Base-by-base conservation (phyloP, 2,329 filamentous ascomycete species). In the Curvularia eragrostidis region DNA sequence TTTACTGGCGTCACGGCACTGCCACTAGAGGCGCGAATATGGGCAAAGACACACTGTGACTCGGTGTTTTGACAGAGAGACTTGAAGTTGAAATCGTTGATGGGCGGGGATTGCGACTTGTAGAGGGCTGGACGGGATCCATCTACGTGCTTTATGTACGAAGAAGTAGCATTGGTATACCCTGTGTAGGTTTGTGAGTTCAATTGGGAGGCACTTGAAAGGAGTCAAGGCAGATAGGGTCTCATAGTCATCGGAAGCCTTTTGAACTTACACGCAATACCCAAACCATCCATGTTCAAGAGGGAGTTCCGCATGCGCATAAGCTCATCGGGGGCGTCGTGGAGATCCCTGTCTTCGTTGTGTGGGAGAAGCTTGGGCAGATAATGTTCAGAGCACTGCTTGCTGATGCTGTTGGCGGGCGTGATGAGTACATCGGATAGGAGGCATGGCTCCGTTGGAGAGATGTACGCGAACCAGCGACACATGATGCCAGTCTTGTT, bases 381-480 rank as follows among this genome's bases (percentile, higher is more conserved):
- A 63, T 84, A 85, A 66, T 85, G 83, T 48, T 84, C 81, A 6
- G 66, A 74, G 51, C 69, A 73, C 66, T 77, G 75, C 49, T 75
- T 76, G 57, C 67, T 70, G 54, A 73, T 72, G 48, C 66, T 70
- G 56, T 76, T 75, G 23, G 72, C 73, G 5, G 78, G 78, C 0
- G 74, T 78, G 55, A 85, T 79, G 32, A 85, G 78, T 43, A 85
- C 82, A 64, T 85, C 83, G 55, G 83, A 81, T 9, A 85, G 77
- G 43, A 85, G 79, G 69, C 82, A 84, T 12, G 81, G 80, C 72
- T 85, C 83, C 0, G 73, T 77, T 0, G 78, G 76, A 1, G 82
- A 83, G 54, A 85, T 79, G 65, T 85, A 85, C 19, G 82, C 83
- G 62, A 85, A 84, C 83, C 83, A 85, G 32, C 83, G 82, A 72